Evolutionary conservation across 176 grass and related monocot species (phyloP), one percentile per base, ranked within the genome.

Genomic region (Calamus simplicifolius): DNA sequence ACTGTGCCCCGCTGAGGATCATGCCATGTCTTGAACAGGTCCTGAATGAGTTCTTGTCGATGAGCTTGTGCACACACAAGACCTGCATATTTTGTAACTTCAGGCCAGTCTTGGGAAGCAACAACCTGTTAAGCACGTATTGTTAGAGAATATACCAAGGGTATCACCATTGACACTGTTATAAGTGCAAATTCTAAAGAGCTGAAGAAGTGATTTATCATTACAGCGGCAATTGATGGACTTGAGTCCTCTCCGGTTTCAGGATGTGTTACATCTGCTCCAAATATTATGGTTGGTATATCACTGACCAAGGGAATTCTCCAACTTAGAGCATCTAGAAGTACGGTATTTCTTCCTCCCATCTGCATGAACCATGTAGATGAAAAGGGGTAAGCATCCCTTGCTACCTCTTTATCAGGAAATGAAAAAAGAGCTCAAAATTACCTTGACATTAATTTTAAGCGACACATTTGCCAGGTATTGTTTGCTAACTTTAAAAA

Each of bases 401-500:
- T 43, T 43, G 8, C 10, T 43, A 43, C 8, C 12, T 43, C 10
- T 43, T 43, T 43, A 2, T 13, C 35, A 43, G 35, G 35, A 43
- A 43, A 7, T 43, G 35, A 13, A 43, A 7, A 43, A 43, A 43
- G 35, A 43, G 8, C 1, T 43, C 35, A 43, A 50, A 51, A 57
- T 64, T 89, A 98, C 94, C 94, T 98, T 98, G 61, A 98, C 94
- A 81, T 98, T 98, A 50, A 98, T 98, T 81, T 98, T 98, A 49
- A 98, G 88, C 0, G 94, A 98, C 54, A 98, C 94, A 81, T 98
- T 98, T 61, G 94, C 94, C 64, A 98, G 73, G 60, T 98, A 98
- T 67, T 98, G 94, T 66, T 98, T 98, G 79, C 94, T 98, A 61
- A 98, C 89, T 81, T 93, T 98, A 67, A 93, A 98, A 60, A 98